Conservation (phyloP, 176 grass and related monocot species). For the Chrysopogon serrulatus region DNA sequence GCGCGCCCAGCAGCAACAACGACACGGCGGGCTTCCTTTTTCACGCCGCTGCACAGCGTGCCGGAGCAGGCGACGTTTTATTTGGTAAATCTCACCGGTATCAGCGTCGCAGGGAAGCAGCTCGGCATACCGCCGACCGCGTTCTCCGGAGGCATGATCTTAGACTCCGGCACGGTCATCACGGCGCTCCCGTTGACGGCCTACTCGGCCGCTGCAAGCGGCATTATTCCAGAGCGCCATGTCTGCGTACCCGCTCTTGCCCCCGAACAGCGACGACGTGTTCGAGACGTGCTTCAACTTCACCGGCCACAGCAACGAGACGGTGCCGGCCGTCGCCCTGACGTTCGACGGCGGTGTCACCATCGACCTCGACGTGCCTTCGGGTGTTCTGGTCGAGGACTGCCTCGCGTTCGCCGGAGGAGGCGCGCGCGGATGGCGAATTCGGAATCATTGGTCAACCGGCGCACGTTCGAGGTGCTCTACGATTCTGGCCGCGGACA, state of each 20-base stretch:
- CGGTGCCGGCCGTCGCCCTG: constrained; percentile 38
- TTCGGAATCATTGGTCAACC: constrained; percentile 53
- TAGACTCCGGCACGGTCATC: constrained; percentile 60
- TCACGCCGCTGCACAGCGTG: constrained; percentile 26
- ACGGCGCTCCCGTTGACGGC: constrained; percentile 35
- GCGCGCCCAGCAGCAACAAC: constrained; percentile 5
- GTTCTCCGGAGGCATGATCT: constrained; percentile 32
- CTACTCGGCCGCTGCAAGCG: constrained; percentile 37
- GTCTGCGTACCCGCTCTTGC: constrained; percentile 29
- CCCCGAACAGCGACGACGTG: not conserved
- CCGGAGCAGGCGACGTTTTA: constrained; percentile 31
- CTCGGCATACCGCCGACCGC: constrained; percentile 15
- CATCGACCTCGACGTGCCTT: constrained; percentile 22
- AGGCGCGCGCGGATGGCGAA: not conserved
- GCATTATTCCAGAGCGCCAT: constrained; percentile 54
- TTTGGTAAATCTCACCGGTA: constrained; percentile 24
- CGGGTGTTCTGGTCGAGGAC: constrained; percentile 39
- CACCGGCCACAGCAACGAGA: constrained; percentile 23
- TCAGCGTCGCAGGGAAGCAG: constrained; percentile 39
- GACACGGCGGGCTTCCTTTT: constrained; percentile 7
- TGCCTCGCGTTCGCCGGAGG: constrained; percentile 50
- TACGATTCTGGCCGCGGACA: constrained; percentile 31
- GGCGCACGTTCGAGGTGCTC: constrained; percentile 52
- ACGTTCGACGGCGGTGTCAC: constrained; percentile 19
- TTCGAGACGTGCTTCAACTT: constrained; percentile 56